Conservation (phyloP, 352 stramenopile species). For the Phytophthora multivora region DNA sequence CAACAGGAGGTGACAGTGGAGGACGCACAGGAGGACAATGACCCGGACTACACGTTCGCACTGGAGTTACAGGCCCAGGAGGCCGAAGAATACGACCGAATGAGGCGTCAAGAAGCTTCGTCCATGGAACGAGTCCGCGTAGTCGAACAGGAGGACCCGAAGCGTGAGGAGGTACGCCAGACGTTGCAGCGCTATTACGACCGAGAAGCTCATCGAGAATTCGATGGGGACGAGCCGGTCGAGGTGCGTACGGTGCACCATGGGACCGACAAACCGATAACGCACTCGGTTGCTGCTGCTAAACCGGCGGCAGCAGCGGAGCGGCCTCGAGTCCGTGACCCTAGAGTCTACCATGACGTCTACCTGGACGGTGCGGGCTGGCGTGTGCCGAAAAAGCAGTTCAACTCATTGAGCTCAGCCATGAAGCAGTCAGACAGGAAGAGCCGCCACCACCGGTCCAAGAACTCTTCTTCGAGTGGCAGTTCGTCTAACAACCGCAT, state of each 20-base stretch:
- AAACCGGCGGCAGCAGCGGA: constrained; percentile 20
- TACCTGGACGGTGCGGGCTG: constrained; percentile 41
- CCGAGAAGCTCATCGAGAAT: constrained; percentile 34
- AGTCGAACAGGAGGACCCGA: constrained; percentile 57
- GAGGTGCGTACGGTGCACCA: constrained; percentile 18
- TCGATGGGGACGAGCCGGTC: constrained; percentile 26
- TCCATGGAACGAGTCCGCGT: constrained; percentile 71
- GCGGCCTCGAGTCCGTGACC: constrained; percentile 37
- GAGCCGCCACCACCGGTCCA: constrained; percentile 36
- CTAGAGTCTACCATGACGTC: constrained; percentile 40
- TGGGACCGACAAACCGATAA: constrained; percentile 4
- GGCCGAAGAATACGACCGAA: constrained; percentile 73
- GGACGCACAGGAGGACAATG: constrained; percentile 45
- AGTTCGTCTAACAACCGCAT: constrained; percentile 19
- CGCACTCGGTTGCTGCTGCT: constrained; percentile 20
- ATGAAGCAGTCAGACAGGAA: constrained; percentile 57
- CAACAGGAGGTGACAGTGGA: constrained; percentile 69
- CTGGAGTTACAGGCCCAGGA: constrained; percentile 75
- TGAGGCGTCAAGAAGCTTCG: constrained; percentile 67
- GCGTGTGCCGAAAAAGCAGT: constrained; percentile 45
- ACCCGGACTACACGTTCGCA: constrained; percentile 78
- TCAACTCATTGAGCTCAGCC: constrained; percentile 40
- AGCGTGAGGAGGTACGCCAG: constrained; percentile 51
- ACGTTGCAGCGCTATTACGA: constrained; percentile 56
- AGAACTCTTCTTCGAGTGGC: constrained; percentile 23